Evolutionary conservation across 1,284 basidiomycete genomes (phyloP), one percentile per base, ranked within the genome.

Genomic region (Cutaneotrichosporon sp.): DNA sequence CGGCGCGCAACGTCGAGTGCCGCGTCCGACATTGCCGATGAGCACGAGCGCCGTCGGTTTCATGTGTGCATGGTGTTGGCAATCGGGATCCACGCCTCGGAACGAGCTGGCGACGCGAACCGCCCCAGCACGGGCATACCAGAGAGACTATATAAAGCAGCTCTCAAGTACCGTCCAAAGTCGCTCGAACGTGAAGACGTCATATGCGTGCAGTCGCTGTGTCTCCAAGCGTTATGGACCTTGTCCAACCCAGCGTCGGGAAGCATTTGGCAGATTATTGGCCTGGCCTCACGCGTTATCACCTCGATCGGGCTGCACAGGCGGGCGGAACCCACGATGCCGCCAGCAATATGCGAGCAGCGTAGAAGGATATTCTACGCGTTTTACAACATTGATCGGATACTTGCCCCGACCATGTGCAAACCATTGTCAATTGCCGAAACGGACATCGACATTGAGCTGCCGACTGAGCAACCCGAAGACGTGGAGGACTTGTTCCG

Each of bases 341-440:
- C 58, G 8, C 26, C 54, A 1, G 50, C 56, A 10, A 39, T 60
- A 2, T 59, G 59, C 17, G 65, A 65, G 44, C 45, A 59, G 37
- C 54, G 68, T 10, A 60, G 59, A n/a, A 54, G 61, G 15, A 46
- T 67, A 12, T 70, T 67, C 58, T 66, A 60, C 44, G 57, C 62
- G 13, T 53, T 67, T n/a, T 70, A 63, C 60, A 68, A 64, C 43
- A 55, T 70, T 2, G 68, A 70, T 43, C 56, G 67, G 14, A 34
- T 63, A 13, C 58, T 70, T 8, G 61, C 67, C 9, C 48, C 58
- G 4, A 63, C 62, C 1, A 54, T 68, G 3, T 56, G 60, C 10
- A 59, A 60, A 43, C 68, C 68, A 1, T 51, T 70, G 8, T 59
- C 60, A 2, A 64, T 70, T 18, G 52, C 50, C 2, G 67, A 68